Evolutionary conservation across 208 protist species (phyloP).

Genomic region (Acanthamoeba castellanii): DNA sequence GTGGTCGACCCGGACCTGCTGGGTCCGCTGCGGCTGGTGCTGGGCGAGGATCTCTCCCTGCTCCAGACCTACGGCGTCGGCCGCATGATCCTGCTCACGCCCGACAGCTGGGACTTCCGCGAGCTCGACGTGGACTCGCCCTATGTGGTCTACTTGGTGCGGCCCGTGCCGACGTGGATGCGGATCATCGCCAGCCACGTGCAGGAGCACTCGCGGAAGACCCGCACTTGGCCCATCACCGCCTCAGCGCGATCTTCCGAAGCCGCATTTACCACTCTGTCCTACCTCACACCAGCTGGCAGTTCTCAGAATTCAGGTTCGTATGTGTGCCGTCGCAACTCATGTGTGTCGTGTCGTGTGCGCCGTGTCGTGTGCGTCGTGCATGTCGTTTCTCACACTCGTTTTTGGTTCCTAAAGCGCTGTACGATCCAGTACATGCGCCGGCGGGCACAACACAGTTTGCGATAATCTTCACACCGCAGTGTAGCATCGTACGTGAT

Average conservation of each 20-base stretch:
- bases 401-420: neutral
- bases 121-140: neutral
- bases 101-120: constrained; percentile 16
- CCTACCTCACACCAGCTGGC: neutral
- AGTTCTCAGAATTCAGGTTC: neutral
- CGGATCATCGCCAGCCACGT: constrained; percentile 26
- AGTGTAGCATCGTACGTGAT: constrained; percentile 9
- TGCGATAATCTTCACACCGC: constrained; percentile 17
- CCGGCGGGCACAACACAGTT: constrained; percentile 13
- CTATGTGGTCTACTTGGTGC: constrained; percentile 1
- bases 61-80: constrained; percentile 15
- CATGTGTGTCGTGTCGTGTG: neutral
- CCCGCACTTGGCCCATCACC: constrained; percentile 1
- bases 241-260: neutral
- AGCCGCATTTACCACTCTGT: neutral
- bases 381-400: neutral
- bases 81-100: neutral
- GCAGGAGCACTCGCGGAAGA: neutral
- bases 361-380: neutral
- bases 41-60: neutral
- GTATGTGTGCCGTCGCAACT: no score
- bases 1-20: constrained; percentile 11
- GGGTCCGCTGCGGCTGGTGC: constrained; percentile 10
- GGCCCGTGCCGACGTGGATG: neutral
- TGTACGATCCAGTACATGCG: neutral